Base-by-base conservation (phyloP, 2,329 filamentous ascomycete species). In the Eurotiales sp. region DNA sequence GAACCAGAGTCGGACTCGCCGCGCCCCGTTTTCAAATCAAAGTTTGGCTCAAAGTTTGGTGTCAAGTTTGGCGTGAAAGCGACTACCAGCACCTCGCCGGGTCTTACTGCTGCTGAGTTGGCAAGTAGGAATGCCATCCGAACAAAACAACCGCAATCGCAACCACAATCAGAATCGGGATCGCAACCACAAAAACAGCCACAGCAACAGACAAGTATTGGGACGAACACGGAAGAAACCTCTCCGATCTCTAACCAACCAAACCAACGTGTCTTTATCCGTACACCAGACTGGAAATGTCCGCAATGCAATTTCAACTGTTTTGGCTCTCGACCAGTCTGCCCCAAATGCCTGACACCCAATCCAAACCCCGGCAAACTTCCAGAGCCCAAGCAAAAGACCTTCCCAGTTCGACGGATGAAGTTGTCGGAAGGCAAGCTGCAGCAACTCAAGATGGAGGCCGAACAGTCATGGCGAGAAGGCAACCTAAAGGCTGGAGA, bases 31-130 rank as follows among this genome's bases (percentile, higher is more conserved):
- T 39, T 45, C 19, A 30, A 48, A 7, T 46, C 51, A 8, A 70
- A 67, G 44, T 68, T 69, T 41, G 64, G 64, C 14, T 56, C 52
- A 32, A 32, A 56, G 56, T 63, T 60, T 60, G 60, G 50, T 19
- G 40, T 49, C n/a, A 58, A 52, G 43, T 63, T 60, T 60, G 60
- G 50, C 15, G 40, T 49, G 17, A 58, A 52, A 45, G 27, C 52
- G 7, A 43, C 54, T 41, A 34, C 60, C 22, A 52, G 52, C 34
- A 60, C 58, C 39, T 56, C 61, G 8, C 48, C 59, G 2, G 59
- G 58, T 14, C 55, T 71, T 23, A 69, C 64, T 47, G 50, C 62
- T 2, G 62, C 65, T 32, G 67, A 70, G 50, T 58, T 62, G 43
- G 58, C 66, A 15, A 55, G 65, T 25, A 65, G 67, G 23, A 59